These are phyloP conservation scores for Sideroxylon spinosum DNA, from an alignment of 179 eudicot genomes.

Conservation along the genomic window DNA sequence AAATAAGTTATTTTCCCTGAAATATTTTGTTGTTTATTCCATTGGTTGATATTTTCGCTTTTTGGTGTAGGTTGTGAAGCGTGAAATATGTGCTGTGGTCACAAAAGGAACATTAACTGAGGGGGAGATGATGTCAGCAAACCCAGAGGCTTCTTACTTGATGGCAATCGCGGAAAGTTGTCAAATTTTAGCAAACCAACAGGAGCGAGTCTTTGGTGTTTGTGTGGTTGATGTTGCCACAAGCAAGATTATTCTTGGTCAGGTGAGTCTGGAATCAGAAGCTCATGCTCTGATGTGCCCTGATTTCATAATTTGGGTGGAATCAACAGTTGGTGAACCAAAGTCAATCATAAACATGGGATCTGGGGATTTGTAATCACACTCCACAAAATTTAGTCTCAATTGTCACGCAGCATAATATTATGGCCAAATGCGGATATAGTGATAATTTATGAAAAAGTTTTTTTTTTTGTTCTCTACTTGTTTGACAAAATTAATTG, in stretches of 20 bases:
- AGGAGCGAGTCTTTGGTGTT: conserved; percentile 59
- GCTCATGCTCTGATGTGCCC: neutral
- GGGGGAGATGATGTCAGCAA: conserved; percentile 70
- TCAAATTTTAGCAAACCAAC: conserved; percentile 33
- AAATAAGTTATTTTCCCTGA: neutral
- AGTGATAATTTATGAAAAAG: neutral
- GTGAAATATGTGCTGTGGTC: conserved; percentile 93
- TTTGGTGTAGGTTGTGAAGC: conserved; percentile 70
- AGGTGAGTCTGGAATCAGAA: conserved; percentile 41
- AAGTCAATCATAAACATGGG: neutral
- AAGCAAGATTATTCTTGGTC: conserved; percentile 82
- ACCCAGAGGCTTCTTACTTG: conserved; percentile 87
- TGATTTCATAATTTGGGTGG: neutral
- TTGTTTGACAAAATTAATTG: neutral
- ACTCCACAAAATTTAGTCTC: neutral
- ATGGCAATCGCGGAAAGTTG: conserved; percentile 67
- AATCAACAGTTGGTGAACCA: conserved; percentile 8
- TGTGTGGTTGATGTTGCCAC: conserved; percentile 83
- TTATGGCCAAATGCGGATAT: too few relatives aligned
- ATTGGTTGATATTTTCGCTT: neutral
- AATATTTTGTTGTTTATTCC: neutral
- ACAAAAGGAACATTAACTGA: conserved; percentile 94
- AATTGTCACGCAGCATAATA: too few relatives aligned
- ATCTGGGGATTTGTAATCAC: neutral
- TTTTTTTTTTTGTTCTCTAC: neutral